Base-by-base conservation (phyloP, 345 rosid genomes). In the Hibiscus tridactylites region DNA sequence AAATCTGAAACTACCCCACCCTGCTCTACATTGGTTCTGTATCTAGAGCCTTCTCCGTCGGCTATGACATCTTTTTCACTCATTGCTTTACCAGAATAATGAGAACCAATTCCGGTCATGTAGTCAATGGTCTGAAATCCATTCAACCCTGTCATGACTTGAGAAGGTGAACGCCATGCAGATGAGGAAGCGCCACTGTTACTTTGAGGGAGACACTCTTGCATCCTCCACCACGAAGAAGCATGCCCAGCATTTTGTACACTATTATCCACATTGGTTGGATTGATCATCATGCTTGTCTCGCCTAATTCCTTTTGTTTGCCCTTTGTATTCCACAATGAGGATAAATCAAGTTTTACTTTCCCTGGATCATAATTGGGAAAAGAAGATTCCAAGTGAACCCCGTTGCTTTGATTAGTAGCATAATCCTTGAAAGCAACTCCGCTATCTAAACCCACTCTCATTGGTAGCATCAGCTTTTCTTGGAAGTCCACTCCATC, bases 81-180 rank as follows among this genome's bases (percentile, higher is more conserved):
- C 70, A 65, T 13, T 66, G 47, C 47, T 24, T 33, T 53, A 31
- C 31, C 46, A 17, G 60, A 9, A 19, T 35, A 31, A n/a, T 16
- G 60, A 50, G 61, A 53, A 53, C 47, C 49, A 31, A 69, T 69
- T 52, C 49, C 73, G 8, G 33, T 42, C 42, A 60, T 28, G 65
- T 58, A n/a, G 66, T 44, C 74, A 60, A 58, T 39, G 21, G 73
- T 19, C n/a, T 58, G 66, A 57, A 37, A 24, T 2, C 39, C 46
- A 71, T 28, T 57, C 8, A 16, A 42, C 39, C 56, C 65, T 57
- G 57, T 59, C 65, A 71, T 15, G 52, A 60, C 66, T 59, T 59
- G 74, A 61, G 74, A 60, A 44, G 58, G 67, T 61, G 56, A 33
- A 60, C 12, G 37, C 66, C 67, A 71, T 16, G 67, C 61, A 44